Base-by-base conservation (phyloP, 1,284 basidiomycete species). In the Athelia sp. region DNA sequence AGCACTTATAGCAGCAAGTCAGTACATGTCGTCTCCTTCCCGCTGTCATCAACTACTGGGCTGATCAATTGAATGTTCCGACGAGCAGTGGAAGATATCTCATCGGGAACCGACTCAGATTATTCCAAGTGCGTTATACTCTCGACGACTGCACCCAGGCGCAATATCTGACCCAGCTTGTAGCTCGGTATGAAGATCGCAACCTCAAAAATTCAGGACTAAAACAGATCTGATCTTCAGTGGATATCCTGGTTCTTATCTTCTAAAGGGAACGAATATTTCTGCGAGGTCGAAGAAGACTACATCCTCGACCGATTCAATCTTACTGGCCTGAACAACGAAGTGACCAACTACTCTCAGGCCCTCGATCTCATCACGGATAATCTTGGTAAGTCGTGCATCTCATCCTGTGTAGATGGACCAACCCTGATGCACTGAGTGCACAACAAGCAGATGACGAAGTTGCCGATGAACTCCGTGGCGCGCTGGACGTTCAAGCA, bases 171-270 rank as follows among this genome's bases (percentile, higher is more conserved):
- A 58, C 54, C 56, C 43, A 48, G 47, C 50, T 14, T 48, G 46
- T 57, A 77, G 76, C 60, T 73, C 74, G 62, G 75, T 78, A 67
- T 63, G 68, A 47, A 35, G 35, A 24, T 34, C 32, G 23, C 23
- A 29, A 47, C 52, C 19, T 21, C 53, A 73, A 69, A 32, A 29
- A 18, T 19, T 19, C 23, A 31, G 29, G 57, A 47, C 46, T 66
- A 29, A 63, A n/a, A 48, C 42, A 43, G 13, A 23, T 14, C 34
- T 15, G 42, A 38, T 45, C 6, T 48, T 14, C 58, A 88, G 87
- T 98, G 95, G 95, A 95, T 97, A 60, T 93, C 93, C 4, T 98
- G 96, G 96, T 99, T 98, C 68, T 78, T 99, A 23, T 93, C 93
- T 6, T 96, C 93, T n/a, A 95, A 91, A 65, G 89, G 89, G 47